Evolutionary conservation across 148 eudicot genomes (phyloP).

Genomic region (Simmondsia chinensis): DNA sequence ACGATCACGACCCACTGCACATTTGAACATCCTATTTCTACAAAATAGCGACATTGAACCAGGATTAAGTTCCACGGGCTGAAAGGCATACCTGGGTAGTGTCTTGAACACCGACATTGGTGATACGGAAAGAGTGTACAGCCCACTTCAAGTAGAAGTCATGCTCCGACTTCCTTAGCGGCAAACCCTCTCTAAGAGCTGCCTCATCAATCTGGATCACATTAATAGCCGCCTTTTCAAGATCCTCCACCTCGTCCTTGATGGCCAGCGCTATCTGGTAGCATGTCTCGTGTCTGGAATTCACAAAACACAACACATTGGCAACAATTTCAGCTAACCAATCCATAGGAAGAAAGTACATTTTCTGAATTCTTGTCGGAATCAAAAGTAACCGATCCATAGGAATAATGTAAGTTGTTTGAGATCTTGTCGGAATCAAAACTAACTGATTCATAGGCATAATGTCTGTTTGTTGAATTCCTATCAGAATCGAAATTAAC

Average conservation of each 20-base stretch:
- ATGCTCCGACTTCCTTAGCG: conserved; percentile 88
- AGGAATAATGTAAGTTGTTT: not conserved
- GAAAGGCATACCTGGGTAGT: conserved; percentile 57
- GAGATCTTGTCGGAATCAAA: not conserved
- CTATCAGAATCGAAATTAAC: not conserved
- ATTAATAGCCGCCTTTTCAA: conserved; percentile 85
- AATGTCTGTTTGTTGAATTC: not conserved
- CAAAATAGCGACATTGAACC: not conserved
- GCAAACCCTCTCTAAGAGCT: conserved; percentile 90
- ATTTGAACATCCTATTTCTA: no score
- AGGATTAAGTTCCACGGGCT: not conserved
- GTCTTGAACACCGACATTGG: conserved; percentile 76
- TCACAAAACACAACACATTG: not conserved
- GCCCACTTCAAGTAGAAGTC: conserved; percentile 96
- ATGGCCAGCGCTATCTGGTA: conserved; percentile 97
- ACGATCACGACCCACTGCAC: no score
- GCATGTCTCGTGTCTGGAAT: conserved; percentile 75
- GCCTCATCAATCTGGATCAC: conserved; percentile 98
- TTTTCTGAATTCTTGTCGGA: no score
- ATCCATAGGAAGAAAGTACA: not conserved
- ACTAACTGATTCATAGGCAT: not conserved
- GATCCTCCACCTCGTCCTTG: conserved; percentile 95
- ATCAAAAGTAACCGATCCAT: not conserved
- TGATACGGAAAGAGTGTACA: conserved; percentile 96
- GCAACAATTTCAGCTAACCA: not conserved